A percentile compares a stretch with the other conserved stretches of the same genome.
These are phyloP conservation scores for Trichothecium sympodiale DNA, from an alignment of 2,329 filamentous ascomycete species.

Conservation along the genomic window DNA sequence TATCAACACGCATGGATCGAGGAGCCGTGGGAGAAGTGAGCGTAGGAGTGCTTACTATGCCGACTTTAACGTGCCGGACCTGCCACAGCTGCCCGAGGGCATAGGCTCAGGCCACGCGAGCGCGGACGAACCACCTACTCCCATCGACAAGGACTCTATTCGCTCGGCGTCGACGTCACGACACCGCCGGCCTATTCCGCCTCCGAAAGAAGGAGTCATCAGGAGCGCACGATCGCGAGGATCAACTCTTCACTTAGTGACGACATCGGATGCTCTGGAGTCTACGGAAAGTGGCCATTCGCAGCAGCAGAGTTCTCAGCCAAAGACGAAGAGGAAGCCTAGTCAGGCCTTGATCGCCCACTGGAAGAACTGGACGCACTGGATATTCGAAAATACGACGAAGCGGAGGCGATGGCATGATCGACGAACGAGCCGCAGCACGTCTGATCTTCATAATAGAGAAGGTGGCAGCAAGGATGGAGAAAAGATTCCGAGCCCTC, in stretches of 20 bases:
- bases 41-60: constrained; percentile 57
- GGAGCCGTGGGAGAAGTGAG: constrained; percentile 65
- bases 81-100: constrained; percentile 61
- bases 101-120: constrained; percentile 31
- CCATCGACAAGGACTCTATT: constrained; percentile 68
- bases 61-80: constrained; percentile 58
- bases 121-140: constrained; percentile 49
- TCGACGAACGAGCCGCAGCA: constrained; percentile 44
- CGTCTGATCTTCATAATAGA: constrained; percentile 45
- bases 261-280: constrained; percentile 43
- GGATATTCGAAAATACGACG: constrained; percentile 50
- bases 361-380: constrained; percentile 55
- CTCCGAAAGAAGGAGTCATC: constrained; percentile 70
- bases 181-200: constrained; percentile 64
- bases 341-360: constrained; percentile 48
- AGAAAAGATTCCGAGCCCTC: constrained; percentile 40
- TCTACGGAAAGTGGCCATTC: constrained; percentile 15
- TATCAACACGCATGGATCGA: constrained; percentile 36
- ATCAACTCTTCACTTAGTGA: constrained; percentile 79
- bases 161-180: constrained; percentile 68
- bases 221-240: constrained; percentile 63
- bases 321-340: constrained; percentile 43
- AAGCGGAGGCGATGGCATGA: constrained; percentile 33
- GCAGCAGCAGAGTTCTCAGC: constrained; percentile 18
- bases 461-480: constrained; percentile 24